These are phyloP conservation scores for Cephalotrichum gorgonifer DNA, from an alignment of 2,329 filamentous ascomycete genomes.

Conservation along the genomic window DNA sequence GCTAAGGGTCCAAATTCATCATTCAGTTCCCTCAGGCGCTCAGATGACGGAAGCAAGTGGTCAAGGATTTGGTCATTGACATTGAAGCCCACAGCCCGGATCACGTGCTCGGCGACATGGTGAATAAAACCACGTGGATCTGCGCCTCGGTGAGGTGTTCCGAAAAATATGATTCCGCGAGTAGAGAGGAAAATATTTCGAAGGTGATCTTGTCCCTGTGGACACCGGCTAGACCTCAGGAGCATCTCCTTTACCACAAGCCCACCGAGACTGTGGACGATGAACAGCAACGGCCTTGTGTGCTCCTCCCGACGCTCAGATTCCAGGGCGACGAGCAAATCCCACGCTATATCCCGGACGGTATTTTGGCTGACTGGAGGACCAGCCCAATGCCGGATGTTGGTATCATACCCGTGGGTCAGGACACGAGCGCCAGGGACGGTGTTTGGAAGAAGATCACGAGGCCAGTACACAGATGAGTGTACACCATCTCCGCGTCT, in stretches of 20 bases:
- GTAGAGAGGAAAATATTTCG: conserved; percentile 24
- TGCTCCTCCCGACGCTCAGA: no score
- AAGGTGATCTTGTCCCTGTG: conserved; percentile 9
- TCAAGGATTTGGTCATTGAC: not conserved
- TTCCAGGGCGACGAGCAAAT: no score
- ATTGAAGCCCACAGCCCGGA: conserved; percentile 11
- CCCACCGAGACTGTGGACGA: no score
- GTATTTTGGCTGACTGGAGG: no score
- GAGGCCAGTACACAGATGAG: no score
- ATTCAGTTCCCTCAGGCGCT: not conserved
- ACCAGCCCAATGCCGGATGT: no score
- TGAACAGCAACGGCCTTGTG: no score
- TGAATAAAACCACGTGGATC: not conserved
- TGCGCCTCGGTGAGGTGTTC: not conserved
- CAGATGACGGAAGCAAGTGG: not conserved
- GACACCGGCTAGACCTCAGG: not conserved
- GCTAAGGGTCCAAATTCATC: not conserved
- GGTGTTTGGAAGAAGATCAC: conserved; percentile 10
- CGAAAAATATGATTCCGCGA: conserved; percentile 12
- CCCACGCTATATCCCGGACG: no score
- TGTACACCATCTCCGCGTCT: no score
- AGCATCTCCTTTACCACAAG: not conserved
- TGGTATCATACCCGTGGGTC: conserved; percentile 13
- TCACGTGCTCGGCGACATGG: conserved; percentile 7
- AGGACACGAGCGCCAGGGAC: conserved; percentile 19